Evolutionary conservation across 495 filamentous ascomycete genomes (phyloP), one percentile per base, ranked within the genome.

Genomic region (Neurospora sp.): DNA sequence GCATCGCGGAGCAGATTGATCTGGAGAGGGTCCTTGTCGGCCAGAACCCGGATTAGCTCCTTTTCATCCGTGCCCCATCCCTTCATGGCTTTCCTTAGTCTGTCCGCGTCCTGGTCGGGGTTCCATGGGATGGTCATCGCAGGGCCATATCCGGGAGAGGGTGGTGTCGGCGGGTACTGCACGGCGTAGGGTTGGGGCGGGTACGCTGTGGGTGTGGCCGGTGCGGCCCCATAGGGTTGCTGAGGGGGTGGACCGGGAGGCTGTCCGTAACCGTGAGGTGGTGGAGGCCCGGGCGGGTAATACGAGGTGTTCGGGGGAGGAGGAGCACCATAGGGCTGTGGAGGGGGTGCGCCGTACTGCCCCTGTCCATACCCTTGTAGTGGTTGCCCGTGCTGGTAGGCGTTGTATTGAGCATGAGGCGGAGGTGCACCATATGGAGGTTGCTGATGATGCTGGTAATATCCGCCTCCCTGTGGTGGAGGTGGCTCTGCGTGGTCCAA

Each of bases 21-120:
- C 76, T 94, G 91, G 14, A 92, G 82, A 4, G 93, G 91, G 72
- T 96, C 90, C 70, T 91, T 88, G 38, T 80, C 84, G 0, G 89
- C 83, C 27, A 98, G 83, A 18, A 91, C 82, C 0, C 83, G 81
- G 76, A 94, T 92, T 1, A 97, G 84, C 0, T 87, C 80, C 69
- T 88, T 88, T 80, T 97, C 94, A 76, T 97, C 89, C 0, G 94
- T 97, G 59, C 94, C 94, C 72, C 96, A 91, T 9, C 94, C 93
- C 83, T 96, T 96, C 92, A 97, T 97, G 3, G 95, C 93, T 76
- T 87, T 87, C 70, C 93, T 86, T 31, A 97, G 84, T 9, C 81
- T 85, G 69, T 93, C 87, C 0, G 93, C 92, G 72, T 96, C 88
- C 2, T 81, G 77, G 3, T 81, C 84, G 69, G 86, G 89, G 72